These are phyloP conservation scores for Calophaca sinica DNA, from an alignment of 306 rosid genomes.

Conservation along the genomic window DNA sequence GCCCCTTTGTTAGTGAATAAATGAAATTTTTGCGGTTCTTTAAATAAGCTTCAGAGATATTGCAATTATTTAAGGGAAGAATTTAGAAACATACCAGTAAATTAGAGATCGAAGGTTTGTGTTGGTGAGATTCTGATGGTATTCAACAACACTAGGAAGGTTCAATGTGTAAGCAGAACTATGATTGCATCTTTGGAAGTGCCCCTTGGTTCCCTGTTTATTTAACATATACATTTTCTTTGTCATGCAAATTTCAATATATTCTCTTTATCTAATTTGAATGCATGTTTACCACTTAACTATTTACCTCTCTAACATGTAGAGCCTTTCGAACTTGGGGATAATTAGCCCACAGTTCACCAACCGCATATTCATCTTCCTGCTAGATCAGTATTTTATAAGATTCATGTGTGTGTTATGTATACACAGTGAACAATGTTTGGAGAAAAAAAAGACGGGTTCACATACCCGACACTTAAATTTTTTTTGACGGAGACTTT, in stretches of 20 bases:
- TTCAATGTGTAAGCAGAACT: not conserved
- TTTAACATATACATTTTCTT: not conserved
- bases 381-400: not conserved
- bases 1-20: too few relatives aligned
- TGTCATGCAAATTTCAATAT: not conserved
- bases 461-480: constrained; percentile 37
- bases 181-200: constrained; percentile 22
- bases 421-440: too few relatives aligned
- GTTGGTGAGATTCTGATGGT: constrained; percentile 34
- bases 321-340: too few relatives aligned
- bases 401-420: too few relatives aligned
- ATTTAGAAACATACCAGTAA: constrained; percentile 26
- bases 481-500: not conserved
- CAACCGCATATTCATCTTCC: not conserved
- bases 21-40: too few relatives aligned
- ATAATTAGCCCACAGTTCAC: constrained; percentile 40
- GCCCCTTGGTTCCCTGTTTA: constrained; percentile 39
- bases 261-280: not conserved
- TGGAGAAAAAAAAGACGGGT: too few relatives aligned
- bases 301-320: too few relatives aligned
- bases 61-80: not conserved
- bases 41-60: too few relatives aligned
- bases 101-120: constrained; percentile 38
- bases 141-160: constrained; percentile 36
- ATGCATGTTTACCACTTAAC: too few relatives aligned